Evolutionary conservation across 1,139 yeast species (phyloP).

Genomic region (Geotrichum citri-aurantii): DNA sequence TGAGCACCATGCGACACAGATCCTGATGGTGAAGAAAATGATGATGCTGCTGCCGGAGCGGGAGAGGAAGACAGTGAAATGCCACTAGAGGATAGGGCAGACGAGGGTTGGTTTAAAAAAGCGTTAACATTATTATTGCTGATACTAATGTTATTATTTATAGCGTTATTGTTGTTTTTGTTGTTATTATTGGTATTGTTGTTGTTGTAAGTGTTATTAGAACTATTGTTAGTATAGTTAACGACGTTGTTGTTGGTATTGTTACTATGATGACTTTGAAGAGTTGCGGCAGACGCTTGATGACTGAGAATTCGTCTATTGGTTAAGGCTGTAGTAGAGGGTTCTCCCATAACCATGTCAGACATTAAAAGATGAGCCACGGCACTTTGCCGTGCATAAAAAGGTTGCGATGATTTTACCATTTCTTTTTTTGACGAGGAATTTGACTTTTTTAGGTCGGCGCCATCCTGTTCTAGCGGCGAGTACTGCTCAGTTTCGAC

Average conservation of each 20-base stretch:
- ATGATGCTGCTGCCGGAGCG: not conserved
- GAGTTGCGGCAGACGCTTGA: not conserved
- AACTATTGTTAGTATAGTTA: not conserved
- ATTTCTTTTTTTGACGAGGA: not conserved
- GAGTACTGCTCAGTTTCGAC: constrained; percentile 9
- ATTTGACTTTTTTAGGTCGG: not conserved
- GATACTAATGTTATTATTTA: not conserved
- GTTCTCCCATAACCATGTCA: constrained; percentile 3
- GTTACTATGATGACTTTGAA: not conserved
- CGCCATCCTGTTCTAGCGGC: constrained; percentile 9
- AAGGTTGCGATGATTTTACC: not conserved
- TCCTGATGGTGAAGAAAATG: not conserved
- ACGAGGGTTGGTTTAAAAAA: not conserved
- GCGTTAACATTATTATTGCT: not conserved
- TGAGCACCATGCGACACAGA: not conserved
- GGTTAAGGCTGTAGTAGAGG: not conserved
- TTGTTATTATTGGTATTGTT: not conserved
- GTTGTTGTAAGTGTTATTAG: not conserved
- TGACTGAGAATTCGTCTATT: not conserved
- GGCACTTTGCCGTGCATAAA: constrained; percentile 3
- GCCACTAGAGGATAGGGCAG: not conserved
- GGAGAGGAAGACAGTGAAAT: not conserved
- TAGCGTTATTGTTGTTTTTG: not conserved
- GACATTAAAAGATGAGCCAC: constrained; percentile 8
- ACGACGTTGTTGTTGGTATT: not conserved